A percentile compares a stretch with the other conserved stretches of the same genome.
These are phyloP conservation scores for Leptographium wingfieldii DNA, from an alignment of 2,329 filamentous ascomycete species.

Conservation along the genomic window DNA sequence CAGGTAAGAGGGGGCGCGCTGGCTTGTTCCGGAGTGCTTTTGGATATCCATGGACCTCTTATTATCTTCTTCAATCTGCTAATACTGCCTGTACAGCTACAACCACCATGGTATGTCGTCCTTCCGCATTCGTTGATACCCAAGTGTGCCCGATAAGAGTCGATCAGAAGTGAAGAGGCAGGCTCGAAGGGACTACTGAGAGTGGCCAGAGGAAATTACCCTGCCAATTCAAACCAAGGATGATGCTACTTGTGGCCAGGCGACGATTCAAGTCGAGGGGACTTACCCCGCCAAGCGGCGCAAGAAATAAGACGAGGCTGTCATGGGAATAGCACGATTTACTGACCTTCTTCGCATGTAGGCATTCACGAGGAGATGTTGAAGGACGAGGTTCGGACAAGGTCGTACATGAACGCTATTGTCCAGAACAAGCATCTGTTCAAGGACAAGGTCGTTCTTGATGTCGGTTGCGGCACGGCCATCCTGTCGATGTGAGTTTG, in stretches of 20 bases:
- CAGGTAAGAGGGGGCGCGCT: conserved; percentile 45
- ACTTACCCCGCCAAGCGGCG: not conserved
- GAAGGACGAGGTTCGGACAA: conserved; percentile 97
- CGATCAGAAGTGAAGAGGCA: conserved; percentile 13
- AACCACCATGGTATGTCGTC: conserved; percentile 77
- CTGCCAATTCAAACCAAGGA: not conserved
- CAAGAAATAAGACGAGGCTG: not conserved
- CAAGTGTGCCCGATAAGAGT: not conserved
- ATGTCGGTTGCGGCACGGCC: conserved; percentile 93
- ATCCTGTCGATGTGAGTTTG: conserved; percentile 88
- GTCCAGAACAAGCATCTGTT: conserved; percentile 92
- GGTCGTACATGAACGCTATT: conserved; percentile 94
- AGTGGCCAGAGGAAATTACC: not conserved
- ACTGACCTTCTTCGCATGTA: conserved; percentile 23
- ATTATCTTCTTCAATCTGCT: conserved; percentile 1
- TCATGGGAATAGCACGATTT: not conserved
- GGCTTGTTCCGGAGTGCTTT: not conserved
- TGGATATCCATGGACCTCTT: not conserved
- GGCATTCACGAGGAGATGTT: conserved; percentile 98
- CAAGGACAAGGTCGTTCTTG: conserved; percentile 84
- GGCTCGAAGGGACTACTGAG: conserved; percentile 5
- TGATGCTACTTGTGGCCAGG: not conserved
- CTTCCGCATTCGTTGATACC: not conserved
- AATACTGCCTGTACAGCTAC: conserved; percentile 49
- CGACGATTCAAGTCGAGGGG: not conserved